Evolutionary conservation across 2,329 filamentous ascomycete genomes (phyloP), one percentile per base, ranked within the genome.

Genomic region (Fusarium sp.): DNA sequence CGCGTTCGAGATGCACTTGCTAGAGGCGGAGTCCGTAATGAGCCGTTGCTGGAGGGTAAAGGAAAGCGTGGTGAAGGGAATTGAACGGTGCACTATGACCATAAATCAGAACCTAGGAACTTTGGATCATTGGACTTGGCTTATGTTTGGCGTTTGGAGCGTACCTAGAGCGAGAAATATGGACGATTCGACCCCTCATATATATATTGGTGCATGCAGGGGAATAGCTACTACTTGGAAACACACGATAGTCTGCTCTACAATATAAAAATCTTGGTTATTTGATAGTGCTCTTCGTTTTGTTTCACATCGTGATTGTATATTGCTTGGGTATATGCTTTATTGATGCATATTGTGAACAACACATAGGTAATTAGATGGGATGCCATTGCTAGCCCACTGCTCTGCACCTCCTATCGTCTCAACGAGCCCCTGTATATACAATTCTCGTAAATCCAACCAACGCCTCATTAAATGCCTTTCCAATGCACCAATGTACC

Each of bases 1-100:
- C 83, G 87, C 58, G 83, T 91, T 33, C 82, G 85, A 63, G 85
- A 88, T 75, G 87, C 86, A 6, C 76, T 91, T 61, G 84, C 85
- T 20, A 84, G 84, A 69, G 85, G 85, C 7, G 82, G 83, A 61
- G 47, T 80, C 31, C 84, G 82, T 48, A 81, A 83, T 38, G 82
- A 83, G 35, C 77, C 78, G 1, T 72, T 86, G 71, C 84, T 87
- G 54, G 86, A 86, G 4, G 82, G 80, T 8, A 63, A 74, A 24
- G 52, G 58, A 20, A 66, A 63, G 28, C 70, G 54, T 66, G 7
- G 24, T 3, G 24, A 59, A 20, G 31, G 20, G 26, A 26, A 39
- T n/a, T 66, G 41, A 63, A 33, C 17, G 33, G 20, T 18, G 51
- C 22, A 20, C 22, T 31, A 39, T 45, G 45, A 33, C 20, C 24